These are phyloP conservation scores for Senecio squalidus DNA, from an alignment of 140 eudicot species.

Conservation along the genomic window DNA sequence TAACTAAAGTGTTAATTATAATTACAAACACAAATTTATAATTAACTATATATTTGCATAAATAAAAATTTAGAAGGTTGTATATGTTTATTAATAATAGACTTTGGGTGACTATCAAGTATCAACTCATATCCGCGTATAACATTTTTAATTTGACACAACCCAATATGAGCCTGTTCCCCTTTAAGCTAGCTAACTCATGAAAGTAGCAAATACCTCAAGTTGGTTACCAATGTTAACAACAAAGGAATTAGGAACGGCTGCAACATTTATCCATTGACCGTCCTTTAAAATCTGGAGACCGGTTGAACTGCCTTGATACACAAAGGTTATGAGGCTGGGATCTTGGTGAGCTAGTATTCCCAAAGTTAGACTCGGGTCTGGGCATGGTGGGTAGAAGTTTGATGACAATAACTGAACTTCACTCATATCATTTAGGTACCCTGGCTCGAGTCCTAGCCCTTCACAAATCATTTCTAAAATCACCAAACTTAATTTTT, in stretches of 20 bases:
- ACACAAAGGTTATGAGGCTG: slow-evolving; percentile 34
- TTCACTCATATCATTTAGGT: slow-evolving; percentile 16
- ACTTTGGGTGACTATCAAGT: too few relatives aligned
- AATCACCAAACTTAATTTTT: slow-evolving; percentile 22
- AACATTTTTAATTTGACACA: too few relatives aligned
- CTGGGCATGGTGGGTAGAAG: slow-evolving; percentile 40
- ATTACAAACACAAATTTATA: too few relatives aligned
- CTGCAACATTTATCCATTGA: slow-evolving; percentile 44
- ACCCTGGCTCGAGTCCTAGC: slow-evolving; percentile 31
- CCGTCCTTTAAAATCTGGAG: slow-evolving; percentile 35
- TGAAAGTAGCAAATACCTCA: slow-evolving; percentile 32
- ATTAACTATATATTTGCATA: too few relatives aligned
- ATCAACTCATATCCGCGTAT: too few relatives aligned
- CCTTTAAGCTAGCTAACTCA: slow-evolving; percentile 7
- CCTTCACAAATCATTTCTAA: slow-evolving; percentile 33
- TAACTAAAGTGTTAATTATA: too few relatives aligned
- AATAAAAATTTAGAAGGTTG: too few relatives aligned
- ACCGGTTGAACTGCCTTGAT: slow-evolving; percentile 31
- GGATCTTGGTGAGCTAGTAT: slow-evolving; percentile 35
- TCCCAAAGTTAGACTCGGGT: slow-evolving; percentile 41
- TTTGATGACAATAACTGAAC: slow-evolving; percentile 24
- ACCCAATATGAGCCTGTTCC: too few relatives aligned
- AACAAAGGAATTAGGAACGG: slow-evolving; percentile 40
- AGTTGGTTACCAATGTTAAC: slow-evolving; percentile 58
- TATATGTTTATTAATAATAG: too few relatives aligned